Percentiles rank a stretch among this genome's conserved stretches.
These are phyloP conservation scores for Trichosanthes cucumerina DNA, from an alignment of 306 rosid species.

Conservation along the genomic window DNA sequence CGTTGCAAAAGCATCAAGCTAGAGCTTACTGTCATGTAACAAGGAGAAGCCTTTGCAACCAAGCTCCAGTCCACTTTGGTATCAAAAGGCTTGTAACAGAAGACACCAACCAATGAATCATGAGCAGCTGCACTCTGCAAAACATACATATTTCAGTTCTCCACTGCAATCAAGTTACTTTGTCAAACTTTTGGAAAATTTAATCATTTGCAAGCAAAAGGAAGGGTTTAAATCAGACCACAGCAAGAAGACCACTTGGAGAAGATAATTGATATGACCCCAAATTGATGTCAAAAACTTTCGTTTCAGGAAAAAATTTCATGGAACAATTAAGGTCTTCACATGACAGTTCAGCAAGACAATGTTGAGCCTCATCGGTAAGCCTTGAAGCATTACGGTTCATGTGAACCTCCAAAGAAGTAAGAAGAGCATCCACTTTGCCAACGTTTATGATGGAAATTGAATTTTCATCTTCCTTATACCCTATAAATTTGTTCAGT, in stretches of 20 bases:
- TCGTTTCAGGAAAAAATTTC: slow-evolving; percentile 83
- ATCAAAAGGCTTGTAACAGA: slow-evolving; percentile 71
- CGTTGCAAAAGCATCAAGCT: slow-evolving; percentile 1
- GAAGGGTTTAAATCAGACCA: slow-evolving; percentile 39
- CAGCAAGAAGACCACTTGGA: slow-evolving; percentile 84
- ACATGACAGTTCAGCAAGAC: slow-evolving; percentile 85
- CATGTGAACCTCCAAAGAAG: slow-evolving; percentile 70
- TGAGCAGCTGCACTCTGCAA: slow-evolving; percentile 73
- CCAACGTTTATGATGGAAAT: slow-evolving; percentile 29
- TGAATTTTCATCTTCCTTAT: slow-evolving; percentile 66
- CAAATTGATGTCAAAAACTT: slow-evolving; percentile 69
- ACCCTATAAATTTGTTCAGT: slow-evolving; percentile 83
- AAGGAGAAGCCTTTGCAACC: slow-evolving; percentile 96
- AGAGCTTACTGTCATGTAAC: slow-evolving; percentile 85
- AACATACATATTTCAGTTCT: not conserved
- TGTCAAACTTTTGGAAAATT: not conserved
- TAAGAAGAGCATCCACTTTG: slow-evolving; percentile 64
- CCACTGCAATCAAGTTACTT: not conserved
- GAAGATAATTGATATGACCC: slow-evolving; percentile 81
- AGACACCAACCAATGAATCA: slow-evolving; percentile 70
- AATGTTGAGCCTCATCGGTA: slow-evolving; percentile 55
- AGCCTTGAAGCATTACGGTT: slow-evolving; percentile 89
- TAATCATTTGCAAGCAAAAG: not conserved
- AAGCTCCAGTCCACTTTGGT: slow-evolving; percentile 86
- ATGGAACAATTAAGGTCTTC: slow-evolving; percentile 69